Conservation (phyloP, 2,329 filamentous ascomycete genomes). For the Ophiostoma fasciatum region DNA sequence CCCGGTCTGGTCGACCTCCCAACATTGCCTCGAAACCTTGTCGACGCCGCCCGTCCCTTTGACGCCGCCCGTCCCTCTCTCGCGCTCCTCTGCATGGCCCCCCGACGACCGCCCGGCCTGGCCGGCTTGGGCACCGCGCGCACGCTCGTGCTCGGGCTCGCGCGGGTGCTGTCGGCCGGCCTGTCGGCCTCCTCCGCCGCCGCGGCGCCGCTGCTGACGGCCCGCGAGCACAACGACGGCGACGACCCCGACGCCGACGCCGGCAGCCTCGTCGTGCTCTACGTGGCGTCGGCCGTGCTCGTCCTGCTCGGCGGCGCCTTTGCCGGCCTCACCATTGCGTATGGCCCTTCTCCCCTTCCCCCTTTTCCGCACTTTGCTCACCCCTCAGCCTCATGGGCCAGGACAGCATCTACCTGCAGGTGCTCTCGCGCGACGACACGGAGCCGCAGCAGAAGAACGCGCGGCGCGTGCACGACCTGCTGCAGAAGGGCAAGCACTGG, state of each 20-base stretch:
- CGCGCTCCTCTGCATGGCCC: too few species aligned
- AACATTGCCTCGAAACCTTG: too few species aligned
- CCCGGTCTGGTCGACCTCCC: too few species aligned
- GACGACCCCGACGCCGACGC: slow-evolving; percentile 37
- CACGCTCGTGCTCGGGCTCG: slow-evolving; percentile 35
- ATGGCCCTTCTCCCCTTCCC: slow-evolving; percentile 7
- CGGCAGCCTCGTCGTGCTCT: slow-evolving; percentile 66
- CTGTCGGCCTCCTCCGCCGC: slow-evolving; percentile 27
- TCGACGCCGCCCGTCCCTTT: too few species aligned
- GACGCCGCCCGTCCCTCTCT: too few species aligned
- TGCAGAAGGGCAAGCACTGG: slow-evolving; percentile 93
- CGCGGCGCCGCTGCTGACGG: slow-evolving; percentile 27
- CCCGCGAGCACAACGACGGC: slow-evolving; percentile 20
- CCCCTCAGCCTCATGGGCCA: slow-evolving; percentile 43
- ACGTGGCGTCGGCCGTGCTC: slow-evolving; percentile 61
- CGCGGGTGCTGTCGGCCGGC: slow-evolving; percentile 34
- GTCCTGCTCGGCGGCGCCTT: slow-evolving; percentile 86
- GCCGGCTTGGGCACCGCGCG: slow-evolving; percentile 23
- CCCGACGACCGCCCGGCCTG: background rate
- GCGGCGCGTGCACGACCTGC: slow-evolving; percentile 59
- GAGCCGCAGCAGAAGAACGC: slow-evolving; percentile 81
- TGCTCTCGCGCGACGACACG: slow-evolving; percentile 73
- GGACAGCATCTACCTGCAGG: slow-evolving; percentile 94
- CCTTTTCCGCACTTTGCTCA: background rate
- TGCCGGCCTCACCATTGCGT: slow-evolving; percentile 83